Base-by-base conservation (phyloP, 768 basidiomycete genomes). In the Leccinum obscurum region DNA sequence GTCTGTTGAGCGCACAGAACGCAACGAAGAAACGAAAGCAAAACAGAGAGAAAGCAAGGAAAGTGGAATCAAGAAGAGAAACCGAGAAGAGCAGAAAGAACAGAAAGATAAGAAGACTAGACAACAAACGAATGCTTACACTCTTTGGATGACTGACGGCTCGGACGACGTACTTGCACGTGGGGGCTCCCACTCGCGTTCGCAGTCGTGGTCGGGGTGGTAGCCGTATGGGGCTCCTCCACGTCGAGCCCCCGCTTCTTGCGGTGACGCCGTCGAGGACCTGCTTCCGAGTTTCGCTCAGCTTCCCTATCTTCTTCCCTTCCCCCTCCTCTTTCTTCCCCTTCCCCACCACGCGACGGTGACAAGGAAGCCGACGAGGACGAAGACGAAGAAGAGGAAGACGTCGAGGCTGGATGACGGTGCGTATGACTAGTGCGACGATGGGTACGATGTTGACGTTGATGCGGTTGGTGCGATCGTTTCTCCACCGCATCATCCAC, bases 211-310 rank as follows among this genome's bases (percentile, higher is more conserved):
- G n/a, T 6, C n/a, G n/a, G 41, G 39, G 39, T 39, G 0, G 39
- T 39, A 17, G 39, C 39, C 17, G 17, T 41, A 28, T n/a, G 55
- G 6, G 46, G 10, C 48, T 56, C 50, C 7, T 56, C 60, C 17
- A 48, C 58, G 5, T 67, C 63, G 6, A 74, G 20, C 26, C 46
- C 56, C 6, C 69, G 56, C 55, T 64, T 62, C 56, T 72, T 69
- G 3, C 71, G 61, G 9, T 39, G 58, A 3, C 60, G 69, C 7
- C 22, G 24, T 22, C 24, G 22, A 9, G 22, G 14, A 56, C 60
- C 62, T 10, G 41, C 56, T 10, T 60, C 64, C 13, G 60, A 68
- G 20, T 20, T 54, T 15, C 60, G 56, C 3, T 28, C 62, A 11
- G 17, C 4, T 41, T 41, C 17, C 39, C 15, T 9, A 9, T 10